Base-by-base conservation (phyloP, 306 rosid genomes). In the Castanospermum australe region DNA sequence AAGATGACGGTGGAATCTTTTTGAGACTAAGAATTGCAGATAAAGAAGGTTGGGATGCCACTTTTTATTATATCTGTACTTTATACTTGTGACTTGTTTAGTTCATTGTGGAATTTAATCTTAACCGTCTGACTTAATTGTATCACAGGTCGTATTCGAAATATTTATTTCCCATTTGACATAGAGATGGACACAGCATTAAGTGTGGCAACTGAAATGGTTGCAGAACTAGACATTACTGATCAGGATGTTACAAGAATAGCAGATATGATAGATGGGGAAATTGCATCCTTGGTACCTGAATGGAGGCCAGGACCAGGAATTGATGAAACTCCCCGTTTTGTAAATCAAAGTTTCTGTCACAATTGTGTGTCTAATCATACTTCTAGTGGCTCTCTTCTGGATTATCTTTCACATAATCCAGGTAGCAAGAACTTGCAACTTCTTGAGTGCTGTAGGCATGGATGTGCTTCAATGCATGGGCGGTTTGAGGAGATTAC, bases 211-310 rank as follows among this genome's bases (percentile, higher is more conserved):
- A 85, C 98, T 2, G 99, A 95, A 85, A 95, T 95, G 99, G 92
- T 93, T 60, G 97, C 96, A 25, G 99, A 95, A 47, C 91, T 95
- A 0, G 97, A 93, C 82, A 93, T 95, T 20, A 93, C 92, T 0
- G 98, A 95, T 79, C 99, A 90, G 77, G 97, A 95, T 83, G 97
- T 87, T 48, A 92, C 90, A 51, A 78, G 92, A 62, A 94, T 94
- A 87, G 97, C 98, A 8, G 97, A 91, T 74, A 94, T 89, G 99
- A 94, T 94, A 14, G 99, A 94, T 45, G 97, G 97, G 36, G 99
- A 89, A 77, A 88, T 94, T 32, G 79, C 91, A 61, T 88, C 90
- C 54, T 79, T 94, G 84, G 97, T 94, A 35, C 99, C 99, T 30
- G 92, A 88, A 69, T 94, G 99, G 97, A 72, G 85, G 54, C 60